Conservation (phyloP, 176 grass and related monocot species). For the Stipa capillata region DNA sequence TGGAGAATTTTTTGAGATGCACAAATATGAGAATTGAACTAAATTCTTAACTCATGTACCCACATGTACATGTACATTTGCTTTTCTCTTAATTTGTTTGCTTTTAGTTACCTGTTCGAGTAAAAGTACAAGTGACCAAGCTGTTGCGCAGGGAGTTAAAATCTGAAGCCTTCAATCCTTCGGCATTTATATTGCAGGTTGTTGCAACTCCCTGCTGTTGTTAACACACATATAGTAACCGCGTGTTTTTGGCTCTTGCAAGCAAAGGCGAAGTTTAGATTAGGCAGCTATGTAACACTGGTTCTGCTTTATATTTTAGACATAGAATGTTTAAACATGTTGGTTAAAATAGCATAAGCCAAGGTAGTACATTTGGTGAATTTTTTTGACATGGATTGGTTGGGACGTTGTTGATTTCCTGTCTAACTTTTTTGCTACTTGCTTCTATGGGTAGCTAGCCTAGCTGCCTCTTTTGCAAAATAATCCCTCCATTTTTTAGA, state of each 20-base stretch:
- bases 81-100: no score
- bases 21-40: no score
- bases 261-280: conserved; percentile 22
- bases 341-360: not conserved
- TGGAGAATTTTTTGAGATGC: no score
- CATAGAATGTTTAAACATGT: conserved; percentile 22
- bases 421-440: not conserved
- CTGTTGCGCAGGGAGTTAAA: conserved; percentile 1
- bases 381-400: not conserved
- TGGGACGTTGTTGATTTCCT: not conserved
- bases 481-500: no score
- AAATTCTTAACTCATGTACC: no score
- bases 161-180: conserved; percentile 26
- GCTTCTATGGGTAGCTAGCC: not conserved
- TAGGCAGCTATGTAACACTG: conserved; percentile 13
- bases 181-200: conserved; percentile 18
- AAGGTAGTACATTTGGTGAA: not conserved
- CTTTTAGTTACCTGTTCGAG: conserved; percentile 16
- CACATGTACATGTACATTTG: no score
- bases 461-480: not conserved
- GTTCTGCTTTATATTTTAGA: not conserved
- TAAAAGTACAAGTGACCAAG: conserved; percentile 29
- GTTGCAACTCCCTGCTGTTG: conserved; percentile 40
- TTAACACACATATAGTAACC: conserved; percentile 19
- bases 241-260: conserved; percentile 20